These are phyloP conservation scores for Aspergillus cejpii DNA, from an alignment of 2,329 filamentous ascomycete genomes.

Conservation along the genomic window DNA sequence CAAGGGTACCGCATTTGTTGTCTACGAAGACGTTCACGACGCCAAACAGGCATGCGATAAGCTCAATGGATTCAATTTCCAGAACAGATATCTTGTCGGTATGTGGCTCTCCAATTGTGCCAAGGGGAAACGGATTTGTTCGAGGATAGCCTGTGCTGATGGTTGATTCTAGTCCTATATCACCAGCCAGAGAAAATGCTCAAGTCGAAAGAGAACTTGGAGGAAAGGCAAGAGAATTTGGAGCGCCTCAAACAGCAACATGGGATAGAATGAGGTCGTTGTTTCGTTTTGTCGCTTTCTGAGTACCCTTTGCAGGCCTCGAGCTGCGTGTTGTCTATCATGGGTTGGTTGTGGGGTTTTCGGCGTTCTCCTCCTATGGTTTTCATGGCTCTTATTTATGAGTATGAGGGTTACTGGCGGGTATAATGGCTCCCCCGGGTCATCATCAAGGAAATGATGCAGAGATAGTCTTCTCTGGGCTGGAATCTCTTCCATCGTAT, in stretches of 20 bases:
- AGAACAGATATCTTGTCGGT: constrained; percentile 98
- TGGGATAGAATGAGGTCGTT: constrained; percentile 79
- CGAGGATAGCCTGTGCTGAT: background rate
- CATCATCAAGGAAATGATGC: constrained; percentile 14
- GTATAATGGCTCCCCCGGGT: constrained; percentile 21
- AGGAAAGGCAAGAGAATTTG: constrained; percentile 91
- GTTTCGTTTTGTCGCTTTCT: constrained; percentile 26
- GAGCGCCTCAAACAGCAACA: constrained; percentile 97
- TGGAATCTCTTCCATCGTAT: constrained; percentile 14
- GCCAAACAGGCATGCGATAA: constrained; percentile 99
- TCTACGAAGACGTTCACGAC: constrained; percentile 99
- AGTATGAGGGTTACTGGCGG: constrained; percentile 25
- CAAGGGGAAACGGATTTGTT: background rate
- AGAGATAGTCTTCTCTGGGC: constrained; percentile 20
- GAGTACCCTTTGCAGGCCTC: constrained; percentile 31
- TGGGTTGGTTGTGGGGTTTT: constrained; percentile 37
- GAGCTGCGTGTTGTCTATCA: constrained; percentile 28
- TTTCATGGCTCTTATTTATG: constrained; percentile 28
- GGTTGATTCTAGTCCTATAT: constrained; percentile 52
- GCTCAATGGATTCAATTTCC: constrained; percentile 99
- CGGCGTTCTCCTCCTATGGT: constrained; percentile 36
- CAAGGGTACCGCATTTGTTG: constrained; percentile 97
- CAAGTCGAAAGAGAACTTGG: constrained; percentile 87
- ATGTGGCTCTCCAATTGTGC: constrained; percentile 40
- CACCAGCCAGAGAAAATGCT: constrained; percentile 73